Evolutionary conservation across 495 filamentous ascomycete genomes (phyloP), one percentile per base, ranked within the genome.

Genomic region (Evansstolkia leycettana): DNA sequence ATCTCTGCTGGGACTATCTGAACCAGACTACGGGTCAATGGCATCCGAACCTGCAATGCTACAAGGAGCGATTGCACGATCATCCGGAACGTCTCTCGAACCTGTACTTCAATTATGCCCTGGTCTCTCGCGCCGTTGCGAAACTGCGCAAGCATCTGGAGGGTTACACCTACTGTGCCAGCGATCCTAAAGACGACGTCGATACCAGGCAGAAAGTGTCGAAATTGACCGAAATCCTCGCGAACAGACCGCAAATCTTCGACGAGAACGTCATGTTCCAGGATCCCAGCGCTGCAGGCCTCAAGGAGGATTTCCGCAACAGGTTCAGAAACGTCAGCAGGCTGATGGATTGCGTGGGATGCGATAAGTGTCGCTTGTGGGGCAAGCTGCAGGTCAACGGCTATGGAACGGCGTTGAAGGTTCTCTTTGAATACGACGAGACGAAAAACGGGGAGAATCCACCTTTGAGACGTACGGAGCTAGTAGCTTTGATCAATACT

Each of bases 341-440:
- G 14, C 63, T 96, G 46, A 98, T 98, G 90, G 90, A 98, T 60
- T 98, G 90, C 55, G 90, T 96, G 11, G 90, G 90, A 14, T 98
- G 90, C 58, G 90, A 98, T 63, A 98, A 98, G 62, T 98, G 90
- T 61, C 76, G 90, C 11, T 75, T 98, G 2, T 98, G 90, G 92
- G 90, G 90, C 33, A 98, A 96, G 58, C 58, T 98, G n/a, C 90
- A 98, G 55, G 90, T 86, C 5, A 82, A 81, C 13, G 90, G 90
- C 11, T 96, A 94, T 50, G 92, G 90, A 23, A 87, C 90, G 1
- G 90, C 90, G 7, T 59, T 98, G 24, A 98, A 98, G 58, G 78
- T 98, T 1, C 67, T 98, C 2, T 98, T 96, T 48, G 92, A 98
- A 46, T 93, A 89, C 43, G 86, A 93, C 51, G 78, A 84, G 54